These are phyloP conservation scores for Xerocomellus chrysenteron DNA, from an alignment of 768 basidiomycete species.

Conservation along the genomic window DNA sequence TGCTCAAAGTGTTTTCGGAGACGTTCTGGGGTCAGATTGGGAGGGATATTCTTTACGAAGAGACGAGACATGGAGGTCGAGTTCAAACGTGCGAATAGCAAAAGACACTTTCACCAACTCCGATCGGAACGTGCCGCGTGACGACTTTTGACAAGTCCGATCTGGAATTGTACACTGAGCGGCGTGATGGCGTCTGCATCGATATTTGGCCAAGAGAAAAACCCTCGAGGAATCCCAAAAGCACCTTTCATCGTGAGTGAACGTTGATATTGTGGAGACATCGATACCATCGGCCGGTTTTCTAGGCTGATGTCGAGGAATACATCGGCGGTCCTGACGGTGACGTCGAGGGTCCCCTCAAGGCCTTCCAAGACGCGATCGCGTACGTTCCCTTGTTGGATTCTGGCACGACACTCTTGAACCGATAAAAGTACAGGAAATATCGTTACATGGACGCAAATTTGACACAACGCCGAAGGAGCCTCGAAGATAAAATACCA, in stretches of 20 bases:
- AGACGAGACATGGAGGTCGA: conserved; percentile 67
- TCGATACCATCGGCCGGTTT: not conserved
- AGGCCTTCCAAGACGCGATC: conserved; percentile 86
- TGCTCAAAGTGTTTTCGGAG: conserved; percentile 70
- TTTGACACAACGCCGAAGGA: conserved; percentile 70
- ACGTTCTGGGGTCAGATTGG: conserved; percentile 60
- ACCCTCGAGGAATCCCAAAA: conserved; percentile 91
- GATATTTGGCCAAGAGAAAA: conserved; percentile 51
- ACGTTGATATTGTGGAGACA: not conserved
- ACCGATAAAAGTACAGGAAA: conserved; percentile 62
- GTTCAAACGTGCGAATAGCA: not conserved
- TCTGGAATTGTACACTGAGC: not conserved
- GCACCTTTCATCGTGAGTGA: conserved; percentile 90
- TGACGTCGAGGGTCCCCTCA: conserved; percentile 75
- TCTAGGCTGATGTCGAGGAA: conserved; percentile 81
- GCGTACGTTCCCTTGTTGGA: conserved; percentile 57
- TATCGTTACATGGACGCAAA: conserved; percentile 97
- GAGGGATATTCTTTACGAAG: conserved; percentile 78
- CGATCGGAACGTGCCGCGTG: conserved; percentile 26
- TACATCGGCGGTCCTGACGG: conserved; percentile 79
- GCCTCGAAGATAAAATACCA: conserved; percentile 92
- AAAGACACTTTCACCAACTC: conserved; percentile 9
- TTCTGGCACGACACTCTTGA: conserved; percentile 12
- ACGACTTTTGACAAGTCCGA: not conserved
- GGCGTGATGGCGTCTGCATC: conserved; percentile 25